Evolutionary conservation across 2,329 filamentous ascomycete genomes (phyloP).

Genomic region (Aspergillus intermedius): DNA sequence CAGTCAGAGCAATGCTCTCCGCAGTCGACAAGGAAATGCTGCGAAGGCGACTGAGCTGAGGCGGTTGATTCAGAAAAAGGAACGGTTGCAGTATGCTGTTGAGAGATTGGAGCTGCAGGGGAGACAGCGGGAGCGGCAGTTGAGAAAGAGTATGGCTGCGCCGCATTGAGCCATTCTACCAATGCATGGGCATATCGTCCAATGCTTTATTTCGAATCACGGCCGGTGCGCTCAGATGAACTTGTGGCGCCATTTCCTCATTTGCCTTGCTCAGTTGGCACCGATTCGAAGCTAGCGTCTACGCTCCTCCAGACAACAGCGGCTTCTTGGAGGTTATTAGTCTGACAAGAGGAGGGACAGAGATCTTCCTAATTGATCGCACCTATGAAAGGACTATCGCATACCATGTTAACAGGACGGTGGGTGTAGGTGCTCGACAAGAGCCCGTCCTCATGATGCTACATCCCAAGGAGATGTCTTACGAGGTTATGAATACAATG

Average conservation of each 20-base stretch:
- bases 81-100: conserved; percentile 78
- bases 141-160: conserved; percentile 66
- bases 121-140: conserved; percentile 64
- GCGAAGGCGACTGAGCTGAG: conserved; percentile 55
- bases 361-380: too few relatives aligned
- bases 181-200: not conserved
- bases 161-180: conserved; percentile 19
- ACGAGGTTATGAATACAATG: too few relatives aligned
- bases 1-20: conserved; percentile 12
- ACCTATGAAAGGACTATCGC: too few relatives aligned
- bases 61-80: conserved; percentile 71
- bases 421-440: too few relatives aligned
- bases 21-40: conserved; percentile 20
- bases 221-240: not conserved
- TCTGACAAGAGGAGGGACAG: too few relatives aligned
- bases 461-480: too few relatives aligned
- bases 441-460: too few relatives aligned
- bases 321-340: too few relatives aligned
- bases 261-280: not conserved
- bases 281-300: not conserved
- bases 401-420: too few relatives aligned
- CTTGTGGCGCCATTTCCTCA: not conserved
- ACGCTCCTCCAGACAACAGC: too few relatives aligned
- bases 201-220: not conserved
- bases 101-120: conserved; percentile 80